Conservation (phyloP, 1,139 yeast species). For the Saccharomyces hybrid region DNA sequence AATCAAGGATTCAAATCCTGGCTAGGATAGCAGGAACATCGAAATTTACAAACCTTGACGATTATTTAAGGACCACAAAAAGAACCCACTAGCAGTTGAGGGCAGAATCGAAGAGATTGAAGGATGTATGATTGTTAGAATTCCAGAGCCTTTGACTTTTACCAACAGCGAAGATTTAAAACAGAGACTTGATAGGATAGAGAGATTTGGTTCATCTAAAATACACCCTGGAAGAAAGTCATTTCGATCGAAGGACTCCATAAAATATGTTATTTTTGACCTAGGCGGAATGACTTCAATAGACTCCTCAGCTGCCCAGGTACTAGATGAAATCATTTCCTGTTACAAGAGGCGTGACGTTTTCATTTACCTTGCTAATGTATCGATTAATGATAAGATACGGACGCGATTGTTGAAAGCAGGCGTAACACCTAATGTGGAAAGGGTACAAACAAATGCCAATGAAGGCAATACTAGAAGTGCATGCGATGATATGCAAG, state of each 20-base stretch:
- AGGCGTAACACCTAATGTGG: constrained; percentile 26
- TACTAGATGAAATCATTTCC: constrained; percentile 51
- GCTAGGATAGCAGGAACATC: constrained; percentile 77
- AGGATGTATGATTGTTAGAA: constrained; percentile 76
- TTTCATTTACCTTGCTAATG: constrained; percentile 57
- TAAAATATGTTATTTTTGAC: constrained; percentile 69
- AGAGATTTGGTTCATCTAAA: constrained; percentile 72
- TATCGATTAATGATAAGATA: constrained; percentile 39
- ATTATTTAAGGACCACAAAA: constrained; percentile 15
- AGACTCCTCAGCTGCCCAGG: constrained; percentile 84
- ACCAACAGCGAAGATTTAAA: constrained; percentile 83
- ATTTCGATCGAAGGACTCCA: constrained; percentile 46
- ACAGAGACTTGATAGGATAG: constrained; percentile 66
- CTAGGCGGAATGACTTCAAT: constrained; percentile 77
- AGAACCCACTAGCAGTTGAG: constrained; percentile 6
- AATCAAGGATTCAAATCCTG: constrained; percentile 81
- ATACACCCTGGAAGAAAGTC: constrained; percentile 78
- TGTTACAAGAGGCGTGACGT: constrained; percentile 52
- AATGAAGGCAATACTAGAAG: neutral
- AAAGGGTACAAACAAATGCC: constrained; percentile 2
- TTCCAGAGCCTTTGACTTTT: constrained; percentile 90
- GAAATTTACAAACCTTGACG: constrained; percentile 72
- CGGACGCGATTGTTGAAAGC: constrained; percentile 33
- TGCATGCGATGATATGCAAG: neutral
- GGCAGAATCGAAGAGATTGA: constrained; percentile 58